Base-by-base conservation (phyloP, 305 asterid species). In the Solanum chacoense region DNA sequence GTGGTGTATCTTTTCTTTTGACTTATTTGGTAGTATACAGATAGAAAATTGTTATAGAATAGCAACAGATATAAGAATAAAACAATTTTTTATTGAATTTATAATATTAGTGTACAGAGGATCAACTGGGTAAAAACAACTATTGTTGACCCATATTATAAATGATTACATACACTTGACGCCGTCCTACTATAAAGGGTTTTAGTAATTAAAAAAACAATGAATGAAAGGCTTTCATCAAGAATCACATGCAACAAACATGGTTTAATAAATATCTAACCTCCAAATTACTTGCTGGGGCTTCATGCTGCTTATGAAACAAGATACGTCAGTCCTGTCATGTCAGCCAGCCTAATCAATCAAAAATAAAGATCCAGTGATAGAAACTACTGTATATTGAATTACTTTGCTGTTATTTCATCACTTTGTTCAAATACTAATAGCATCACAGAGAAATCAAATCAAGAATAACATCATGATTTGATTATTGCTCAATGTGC, bases 281-380 rank as follows among this genome's bases (percentile, higher is more conserved):
- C 99, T 95, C 94, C 22, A 93, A 84, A 80, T 63, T 94, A 50
- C 90, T 90, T 83, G 95, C 88, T 3, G 95, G 93, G 90, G 90
- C 93, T 88, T 88, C 84, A 71, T 85, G 91, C 98, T 95, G 97
- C 95, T 83, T 88, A 89, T 29, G 90, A 88, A 91, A 88, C 91
- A 90, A 90, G 89, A 93, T 86, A 89, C 55, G 90, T 90, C 93
- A 93, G 91, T 90, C 93, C 91, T 90, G 92, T 92, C 90, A 88
- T 89, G 92, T 92, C 89, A 89, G 93, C 91, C 92, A 92, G 89
- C 88, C 79, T 76, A 93, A 89, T 89, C 89, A 90, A 92, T 89
- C 81, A 91, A 88, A 88, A 89, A 77, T 85, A 88, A 88, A 88
- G 85, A 91, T 90, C 91, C 88, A 90, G 86, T 35, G 40, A 89